Evolutionary conservation across 2,329 filamentous ascomycete genomes (phyloP).

Genomic region (Cladosporium cucumerinum): DNA sequence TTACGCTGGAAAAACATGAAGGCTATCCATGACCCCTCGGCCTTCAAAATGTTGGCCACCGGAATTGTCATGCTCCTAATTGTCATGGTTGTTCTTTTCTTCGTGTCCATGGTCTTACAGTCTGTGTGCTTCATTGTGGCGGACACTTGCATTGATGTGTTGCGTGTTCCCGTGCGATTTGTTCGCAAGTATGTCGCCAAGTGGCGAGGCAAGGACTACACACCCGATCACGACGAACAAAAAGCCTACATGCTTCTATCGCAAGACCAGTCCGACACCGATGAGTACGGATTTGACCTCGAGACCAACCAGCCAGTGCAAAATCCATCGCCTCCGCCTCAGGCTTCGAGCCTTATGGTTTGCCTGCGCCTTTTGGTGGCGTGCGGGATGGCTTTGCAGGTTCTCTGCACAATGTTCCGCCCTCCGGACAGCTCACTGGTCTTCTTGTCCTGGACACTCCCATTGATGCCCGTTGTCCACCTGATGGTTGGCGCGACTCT

Average conservation of each 20-base stretch:
- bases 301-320: constrained; percentile 1
- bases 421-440: constrained; percentile 13
- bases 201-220: constrained; percentile 11
- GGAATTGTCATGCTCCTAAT: constrained; percentile 13
- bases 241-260: constrained; percentile 12
- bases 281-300: constrained; percentile 13
- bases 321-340: neutral
- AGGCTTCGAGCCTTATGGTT: constrained; percentile 4
- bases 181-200: neutral
- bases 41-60: constrained; percentile 15
- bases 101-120: constrained; percentile 9
- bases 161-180: neutral
- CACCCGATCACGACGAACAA: constrained; percentile 1
- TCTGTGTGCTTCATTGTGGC: constrained; percentile 7
- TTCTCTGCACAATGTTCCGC: constrained; percentile 15
- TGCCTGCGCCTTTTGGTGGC: constrained; percentile 3
- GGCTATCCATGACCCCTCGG: constrained; percentile 14
- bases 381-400: constrained; percentile 12
- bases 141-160: constrained; percentile 9
- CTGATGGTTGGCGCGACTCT: constrained; percentile 13
- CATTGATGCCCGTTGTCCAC: constrained; percentile 14
- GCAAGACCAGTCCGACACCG: constrained; percentile 10
- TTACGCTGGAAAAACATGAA: constrained; percentile 16
- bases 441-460: constrained; percentile 12
- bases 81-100: constrained; percentile 14